Percentiles rank a stretch among this genome's conserved stretches.
Conservation (phyloP, 2,329 filamentous ascomycete species). For the Talaromyces islandicus region DNA sequence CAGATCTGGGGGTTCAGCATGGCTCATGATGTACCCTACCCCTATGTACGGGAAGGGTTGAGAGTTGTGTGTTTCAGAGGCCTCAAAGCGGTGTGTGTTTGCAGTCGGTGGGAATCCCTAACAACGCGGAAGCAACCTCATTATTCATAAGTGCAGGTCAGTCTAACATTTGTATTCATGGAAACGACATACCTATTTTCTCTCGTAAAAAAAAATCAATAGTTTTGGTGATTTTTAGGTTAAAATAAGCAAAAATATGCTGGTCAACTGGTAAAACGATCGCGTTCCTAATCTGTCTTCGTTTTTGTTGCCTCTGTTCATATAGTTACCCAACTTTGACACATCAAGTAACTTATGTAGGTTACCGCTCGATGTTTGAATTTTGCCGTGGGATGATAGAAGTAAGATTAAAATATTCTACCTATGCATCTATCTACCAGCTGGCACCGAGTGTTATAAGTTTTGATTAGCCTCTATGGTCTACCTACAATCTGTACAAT, state of each 20-base stretch:
- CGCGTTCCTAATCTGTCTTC: neutral
- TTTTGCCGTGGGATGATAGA: neutral
- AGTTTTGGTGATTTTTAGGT: neutral
- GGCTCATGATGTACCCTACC: neutral
- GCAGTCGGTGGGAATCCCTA: neutral
- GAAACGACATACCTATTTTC: neutral
- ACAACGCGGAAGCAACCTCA: neutral
- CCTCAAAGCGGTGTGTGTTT: neutral
- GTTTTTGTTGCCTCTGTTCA: neutral
- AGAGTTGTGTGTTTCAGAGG: neutral
- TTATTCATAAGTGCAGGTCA: neutral
- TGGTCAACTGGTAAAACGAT: neutral
- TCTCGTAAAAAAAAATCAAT: neutral
- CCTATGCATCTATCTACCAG: too few species aligned
- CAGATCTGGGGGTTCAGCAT: neutral
- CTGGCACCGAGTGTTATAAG: neutral
- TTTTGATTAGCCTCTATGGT: neutral
- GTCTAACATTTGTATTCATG: neutral
- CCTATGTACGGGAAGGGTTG: neutral
- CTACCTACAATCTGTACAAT: neutral
- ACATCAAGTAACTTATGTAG: neutral
- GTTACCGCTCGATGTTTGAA: neutral
- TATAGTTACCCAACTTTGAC: neutral
- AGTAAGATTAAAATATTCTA: neutral
- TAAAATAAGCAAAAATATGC: neutral